These are phyloP conservation scores for Cryptomeria japonica DNA, from an alignment of 75 land plant genomes.

Conservation along the genomic window DNA sequence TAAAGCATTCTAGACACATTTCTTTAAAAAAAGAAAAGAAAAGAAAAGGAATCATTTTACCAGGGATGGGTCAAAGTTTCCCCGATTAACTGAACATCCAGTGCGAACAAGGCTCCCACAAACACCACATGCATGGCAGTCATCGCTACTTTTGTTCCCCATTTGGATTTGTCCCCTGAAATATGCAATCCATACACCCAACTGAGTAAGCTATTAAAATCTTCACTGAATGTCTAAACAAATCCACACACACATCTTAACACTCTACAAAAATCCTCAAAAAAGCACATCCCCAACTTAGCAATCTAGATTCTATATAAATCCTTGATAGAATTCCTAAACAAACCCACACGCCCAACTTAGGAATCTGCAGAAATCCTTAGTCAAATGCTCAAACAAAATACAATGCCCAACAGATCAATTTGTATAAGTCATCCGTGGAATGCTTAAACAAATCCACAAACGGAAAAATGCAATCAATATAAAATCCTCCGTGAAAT, in stretches of 20 bases:
- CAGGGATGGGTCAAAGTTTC: conserved; percentile 50
- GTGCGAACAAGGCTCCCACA: conserved; percentile 48
- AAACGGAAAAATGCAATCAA: neutral
- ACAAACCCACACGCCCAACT: no score
- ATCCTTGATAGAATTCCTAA: no score
- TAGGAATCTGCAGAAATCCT: neutral
- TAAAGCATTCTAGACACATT: neutral
- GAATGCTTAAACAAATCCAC: neutral
- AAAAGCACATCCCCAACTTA: no score
- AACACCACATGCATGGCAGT: conserved; percentile 52
- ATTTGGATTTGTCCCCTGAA: conserved; percentile 52
- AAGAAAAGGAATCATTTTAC: conserved; percentile 25
- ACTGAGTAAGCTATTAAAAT: neutral
- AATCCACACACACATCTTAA: neutral
- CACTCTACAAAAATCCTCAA: neutral
- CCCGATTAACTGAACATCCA: conserved; percentile 45
- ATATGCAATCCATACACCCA: conserved; percentile 1
- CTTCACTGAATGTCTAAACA: neutral
- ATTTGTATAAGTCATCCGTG: neutral
- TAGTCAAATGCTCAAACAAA: neutral
- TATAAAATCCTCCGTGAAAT: neutral
- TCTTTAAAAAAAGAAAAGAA: neutral
- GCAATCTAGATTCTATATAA: neutral
- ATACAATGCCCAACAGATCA: neutral
- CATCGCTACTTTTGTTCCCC: conserved; percentile 52